These are phyloP conservation scores for Aspergillus taichungensis DNA, from an alignment of 495 filamentous ascomycete species.

Conservation along the genomic window DNA sequence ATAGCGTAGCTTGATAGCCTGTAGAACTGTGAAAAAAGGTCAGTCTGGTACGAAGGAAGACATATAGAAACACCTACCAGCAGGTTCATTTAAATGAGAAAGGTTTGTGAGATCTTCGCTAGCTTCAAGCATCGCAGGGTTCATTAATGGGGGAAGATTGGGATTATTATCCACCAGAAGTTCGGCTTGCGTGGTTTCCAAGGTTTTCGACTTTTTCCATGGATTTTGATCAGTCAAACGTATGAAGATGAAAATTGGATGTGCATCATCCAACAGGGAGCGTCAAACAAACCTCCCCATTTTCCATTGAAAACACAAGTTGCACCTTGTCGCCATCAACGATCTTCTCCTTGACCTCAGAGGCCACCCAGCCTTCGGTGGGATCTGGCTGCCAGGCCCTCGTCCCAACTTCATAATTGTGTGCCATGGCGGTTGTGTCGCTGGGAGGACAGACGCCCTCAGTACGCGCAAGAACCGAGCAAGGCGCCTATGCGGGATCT, in stretches of 20 bases:
- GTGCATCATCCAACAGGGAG: constrained; percentile 3
- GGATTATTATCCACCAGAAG: constrained; percentile 65
- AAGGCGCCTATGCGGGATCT: constrained; percentile 8
- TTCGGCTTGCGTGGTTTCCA: constrained; percentile 72
- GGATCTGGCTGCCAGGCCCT: constrained; percentile 96
- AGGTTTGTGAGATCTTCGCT: constrained; percentile 97
- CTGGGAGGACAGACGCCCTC: not conserved
- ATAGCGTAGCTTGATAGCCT: constrained; percentile 97
- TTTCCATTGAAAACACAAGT: constrained; percentile 77
- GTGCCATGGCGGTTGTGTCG: constrained; percentile 57
- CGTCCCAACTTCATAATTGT: constrained; percentile 94
- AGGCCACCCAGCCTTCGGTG: constrained; percentile 93
- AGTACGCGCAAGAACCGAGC: constrained; percentile 4
- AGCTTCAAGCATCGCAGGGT: constrained; percentile 95
- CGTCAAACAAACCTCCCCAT: constrained; percentile 69
- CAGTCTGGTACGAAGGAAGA: constrained; percentile 16
- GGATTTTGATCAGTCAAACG: constrained; percentile 15
- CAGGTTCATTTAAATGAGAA: constrained; percentile 96
- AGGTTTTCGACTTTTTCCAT: constrained; percentile 54
- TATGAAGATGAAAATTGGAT: not conserved
- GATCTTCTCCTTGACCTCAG: constrained; percentile 83
- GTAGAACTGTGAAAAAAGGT: constrained; percentile 58
- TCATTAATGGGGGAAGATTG: constrained; percentile 86
- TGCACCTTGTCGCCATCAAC: constrained; percentile 77
- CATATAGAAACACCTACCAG: constrained; percentile 53